A percentile compares a stretch with the other conserved stretches of the same genome.
phyloP scores from a whole-genome alignment of 2,329 filamentous ascomycete species.

The Ophidiomyces ophidiicola region DNA sequence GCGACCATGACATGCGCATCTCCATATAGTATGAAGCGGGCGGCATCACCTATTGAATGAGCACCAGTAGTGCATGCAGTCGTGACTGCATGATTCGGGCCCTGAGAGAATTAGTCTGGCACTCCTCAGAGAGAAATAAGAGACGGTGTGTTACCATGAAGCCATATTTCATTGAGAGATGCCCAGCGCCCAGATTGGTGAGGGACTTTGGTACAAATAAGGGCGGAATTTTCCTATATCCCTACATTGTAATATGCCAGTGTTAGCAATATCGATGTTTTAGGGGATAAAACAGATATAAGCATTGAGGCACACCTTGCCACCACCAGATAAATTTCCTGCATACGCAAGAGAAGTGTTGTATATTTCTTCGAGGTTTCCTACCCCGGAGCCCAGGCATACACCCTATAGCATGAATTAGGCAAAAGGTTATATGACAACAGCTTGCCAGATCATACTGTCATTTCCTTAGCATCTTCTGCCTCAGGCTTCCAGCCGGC shows the following conservation, averaged over 20 bases:
- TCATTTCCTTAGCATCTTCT: slow-evolving; percentile 56
- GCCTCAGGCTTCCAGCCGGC: slow-evolving; percentile 58
- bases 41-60: slow-evolving; percentile 86
- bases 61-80: slow-evolving; percentile 95
- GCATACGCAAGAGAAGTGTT: slow-evolving; percentile 66
- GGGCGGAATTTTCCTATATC: slow-evolving; percentile 85
- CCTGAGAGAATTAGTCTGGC: slow-evolving; percentile 37
- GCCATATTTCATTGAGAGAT: slow-evolving; percentile 84
- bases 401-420: slow-evolving; percentile 56
- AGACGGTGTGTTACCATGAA: slow-evolving; percentile 43
- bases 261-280: slow-evolving; percentile 41
- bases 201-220: slow-evolving; percentile 85
- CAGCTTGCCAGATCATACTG: slow-evolving; percentile 34
- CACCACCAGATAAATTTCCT: slow-evolving; percentile 48
- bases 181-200: slow-evolving; percentile 89
- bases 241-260: slow-evolving; percentile 39
- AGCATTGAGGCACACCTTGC: slow-evolving; percentile 63
- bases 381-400: slow-evolving; percentile 88
- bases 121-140: not conserved
- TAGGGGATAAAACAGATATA: slow-evolving; percentile 86
- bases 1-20: slow-evolving; percentile 93
- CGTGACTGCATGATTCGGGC: slow-evolving; percentile 83
- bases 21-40: slow-evolving; percentile 79
- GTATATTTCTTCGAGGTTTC: slow-evolving; percentile 84
- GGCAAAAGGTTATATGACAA: slow-evolving; percentile 1